Conservation (phyloP, 495 filamentous ascomycete genomes). For the Tuber indicum region DNA sequence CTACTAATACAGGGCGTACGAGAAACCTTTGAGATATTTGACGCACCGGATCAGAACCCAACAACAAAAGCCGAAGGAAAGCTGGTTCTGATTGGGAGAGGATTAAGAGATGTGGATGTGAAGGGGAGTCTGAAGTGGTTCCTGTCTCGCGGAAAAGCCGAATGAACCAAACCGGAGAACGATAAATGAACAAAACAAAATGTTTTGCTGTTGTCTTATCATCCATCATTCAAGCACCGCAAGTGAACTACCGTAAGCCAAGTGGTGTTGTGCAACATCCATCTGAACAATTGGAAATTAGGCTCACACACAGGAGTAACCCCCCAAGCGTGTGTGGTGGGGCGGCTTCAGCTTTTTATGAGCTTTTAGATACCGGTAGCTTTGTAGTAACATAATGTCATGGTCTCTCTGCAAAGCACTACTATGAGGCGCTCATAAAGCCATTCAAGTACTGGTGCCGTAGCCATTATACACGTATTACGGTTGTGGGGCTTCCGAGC, state of each 20-base stretch:
- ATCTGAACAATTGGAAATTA: slow-evolving; percentile 1
- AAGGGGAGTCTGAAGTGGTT: slow-evolving; percentile 37
- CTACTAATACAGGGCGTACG: slow-evolving; percentile 86
- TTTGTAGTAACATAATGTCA: not conserved
- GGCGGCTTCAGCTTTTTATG: not conserved
- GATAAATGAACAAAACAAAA: not conserved
- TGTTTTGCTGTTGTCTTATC: not conserved
- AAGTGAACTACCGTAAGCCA: not conserved
- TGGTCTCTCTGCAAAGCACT: not conserved
- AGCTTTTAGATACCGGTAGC: not conserved
- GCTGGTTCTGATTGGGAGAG: slow-evolving; percentile 40
- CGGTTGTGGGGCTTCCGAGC: not conserved
- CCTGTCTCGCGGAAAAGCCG: slow-evolving; percentile 22
- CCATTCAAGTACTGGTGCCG: not conserved
- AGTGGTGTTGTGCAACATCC: not conserved
- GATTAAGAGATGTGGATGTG: slow-evolving; percentile 28
- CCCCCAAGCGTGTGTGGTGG: not conserved
- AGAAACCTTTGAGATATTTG: slow-evolving; percentile 86
- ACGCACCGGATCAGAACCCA: slow-evolving; percentile 47
- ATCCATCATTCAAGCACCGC: not conserved
- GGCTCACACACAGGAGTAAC: not conserved
- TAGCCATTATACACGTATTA: not conserved
- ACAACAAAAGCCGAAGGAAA: slow-evolving; percentile 35
- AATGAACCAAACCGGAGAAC: not conserved
- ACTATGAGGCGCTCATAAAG: not conserved